Evolutionary conservation across 1,284 basidiomycete genomes (phyloP).

Genomic region (Rhodotorula sp.): DNA sequence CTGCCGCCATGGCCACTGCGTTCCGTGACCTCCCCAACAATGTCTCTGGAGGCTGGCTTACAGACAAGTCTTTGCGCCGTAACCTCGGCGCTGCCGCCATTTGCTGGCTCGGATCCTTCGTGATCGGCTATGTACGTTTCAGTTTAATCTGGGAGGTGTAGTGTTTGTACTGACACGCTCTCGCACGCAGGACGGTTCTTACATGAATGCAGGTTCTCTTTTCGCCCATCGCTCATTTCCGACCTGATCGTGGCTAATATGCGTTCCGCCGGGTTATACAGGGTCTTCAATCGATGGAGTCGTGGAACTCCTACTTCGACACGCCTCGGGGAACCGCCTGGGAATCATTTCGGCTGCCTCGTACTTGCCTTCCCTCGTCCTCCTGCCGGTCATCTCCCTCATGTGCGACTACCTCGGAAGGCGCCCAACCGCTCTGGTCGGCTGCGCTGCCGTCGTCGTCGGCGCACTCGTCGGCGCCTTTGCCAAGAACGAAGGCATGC

Average conservation of each 20-base stretch:
- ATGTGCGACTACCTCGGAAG: conserved; percentile 20
- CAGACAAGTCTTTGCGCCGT: not conserved
- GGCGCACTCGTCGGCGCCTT: conserved; percentile 22
- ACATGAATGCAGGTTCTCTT: not conserved
- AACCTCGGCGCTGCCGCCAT: not conserved
- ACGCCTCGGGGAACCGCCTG: conserved; percentile 22
- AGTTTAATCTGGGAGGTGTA: too few relatives aligned
- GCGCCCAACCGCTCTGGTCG: not conserved
- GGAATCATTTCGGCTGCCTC: conserved; percentile 21
- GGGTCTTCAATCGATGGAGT: conserved; percentile 11
- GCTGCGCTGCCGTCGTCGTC: conserved; percentile 9
- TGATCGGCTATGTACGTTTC: not conserved
- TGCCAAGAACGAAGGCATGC: conserved; percentile 12
- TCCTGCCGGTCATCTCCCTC: conserved; percentile 11
- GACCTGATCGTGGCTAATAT: too few relatives aligned
- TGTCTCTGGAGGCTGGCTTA: not conserved
- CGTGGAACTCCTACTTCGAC: conserved; percentile 15
- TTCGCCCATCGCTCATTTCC: too few relatives aligned
- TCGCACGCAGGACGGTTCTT: not conserved
- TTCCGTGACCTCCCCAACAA: not conserved
- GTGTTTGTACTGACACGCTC: too few relatives aligned
- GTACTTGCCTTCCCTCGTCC: conserved; percentile 23
- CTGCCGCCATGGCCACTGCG: not conserved
- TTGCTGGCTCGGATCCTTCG: not conserved
- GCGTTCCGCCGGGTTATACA: not conserved